phyloP scores from a whole-genome alignment of 1,284 basidiomycete species.

The Ustilago tritici region DNA sequence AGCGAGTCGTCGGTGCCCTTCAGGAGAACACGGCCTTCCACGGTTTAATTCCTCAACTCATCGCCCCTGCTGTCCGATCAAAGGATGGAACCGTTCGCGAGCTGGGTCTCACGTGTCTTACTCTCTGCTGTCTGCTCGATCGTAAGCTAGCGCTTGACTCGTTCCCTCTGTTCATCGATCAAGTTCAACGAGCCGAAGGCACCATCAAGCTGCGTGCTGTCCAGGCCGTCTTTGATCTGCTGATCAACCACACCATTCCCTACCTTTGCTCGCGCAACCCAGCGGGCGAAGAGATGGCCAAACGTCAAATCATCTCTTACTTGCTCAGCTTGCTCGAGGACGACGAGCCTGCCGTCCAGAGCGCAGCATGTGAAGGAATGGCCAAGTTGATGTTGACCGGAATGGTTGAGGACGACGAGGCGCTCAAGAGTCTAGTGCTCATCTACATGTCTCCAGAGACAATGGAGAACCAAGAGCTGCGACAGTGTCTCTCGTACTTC shows the following conservation, averaged over 20 bases:
- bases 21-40: slow-evolving; percentile 94
- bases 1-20: slow-evolving; percentile 78
- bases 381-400: slow-evolving; percentile 90
- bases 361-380: slow-evolving; percentile 83
- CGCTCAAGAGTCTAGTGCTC: slow-evolving; percentile 82
- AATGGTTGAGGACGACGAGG: slow-evolving; percentile 69
- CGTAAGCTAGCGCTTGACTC: slow-evolving; percentile 88
- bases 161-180: slow-evolving; percentile 88
- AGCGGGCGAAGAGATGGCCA: slow-evolving; percentile 53
- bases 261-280: slow-evolving; percentile 74
- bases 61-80: slow-evolving; percentile 88
- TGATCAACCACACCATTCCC: slow-evolving; percentile 87
- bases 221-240: slow-evolving; percentile 88
- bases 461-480: slow-evolving; percentile 82
- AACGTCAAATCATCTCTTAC: slow-evolving; percentile 61
- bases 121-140: slow-evolving; percentile 91
- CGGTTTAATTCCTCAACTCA: slow-evolving; percentile 87
- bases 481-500: slow-evolving; percentile 96
- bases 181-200: slow-evolving; percentile 82
- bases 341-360: slow-evolving; percentile 78
- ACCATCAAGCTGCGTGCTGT: slow-evolving; percentile 83
- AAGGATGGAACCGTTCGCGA: slow-evolving; percentile 87
- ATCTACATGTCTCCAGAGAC: slow-evolving; percentile 91
- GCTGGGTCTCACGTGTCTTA: slow-evolving; percentile 86
- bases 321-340: slow-evolving; percentile 74